A percentile compares a stretch with the other conserved stretches of the same genome.
Evolutionary conservation across 176 grass and related monocot genomes (phyloP).

Genomic region (Tillandsia leiboldiana): DNA sequence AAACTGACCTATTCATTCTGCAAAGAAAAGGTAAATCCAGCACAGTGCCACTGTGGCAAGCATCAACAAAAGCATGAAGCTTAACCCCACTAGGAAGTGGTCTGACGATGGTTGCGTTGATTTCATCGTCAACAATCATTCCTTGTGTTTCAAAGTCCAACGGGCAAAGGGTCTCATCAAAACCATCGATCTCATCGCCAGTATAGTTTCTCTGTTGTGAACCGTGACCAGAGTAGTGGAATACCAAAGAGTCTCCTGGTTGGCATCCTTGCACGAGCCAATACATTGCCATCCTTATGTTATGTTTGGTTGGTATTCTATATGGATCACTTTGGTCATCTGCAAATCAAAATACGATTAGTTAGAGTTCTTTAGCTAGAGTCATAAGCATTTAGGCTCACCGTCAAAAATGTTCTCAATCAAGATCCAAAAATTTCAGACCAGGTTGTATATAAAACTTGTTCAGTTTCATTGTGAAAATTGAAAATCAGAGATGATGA

Average conservation of each 20-base stretch:
- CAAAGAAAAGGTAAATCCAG: slow-evolving; percentile 90
- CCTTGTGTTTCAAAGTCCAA: slow-evolving; percentile 94
- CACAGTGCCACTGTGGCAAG: slow-evolving; percentile 93
- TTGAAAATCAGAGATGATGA: too few species aligned
- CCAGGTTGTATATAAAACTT: too few species aligned
- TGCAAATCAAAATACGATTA: slow-evolving; percentile 30
- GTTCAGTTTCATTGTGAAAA: too few species aligned
- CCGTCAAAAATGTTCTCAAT: background rate
- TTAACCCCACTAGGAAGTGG: slow-evolving; percentile 72
- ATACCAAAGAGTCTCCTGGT: slow-evolving; percentile 88
- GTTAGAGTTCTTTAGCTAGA: background rate
- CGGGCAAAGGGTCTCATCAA: slow-evolving; percentile 85
- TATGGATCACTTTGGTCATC: slow-evolving; percentile 88
- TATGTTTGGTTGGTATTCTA: slow-evolving; percentile 75
- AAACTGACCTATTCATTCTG: slow-evolving; percentile 65
- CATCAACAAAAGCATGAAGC: slow-evolving; percentile 94
- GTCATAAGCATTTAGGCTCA: background rate
- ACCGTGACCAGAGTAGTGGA: slow-evolving; percentile 96
- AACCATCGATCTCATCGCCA: slow-evolving; percentile 79
- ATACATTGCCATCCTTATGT: slow-evolving; percentile 91
- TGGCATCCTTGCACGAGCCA: slow-evolving; percentile 95
- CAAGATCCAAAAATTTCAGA: too few species aligned
- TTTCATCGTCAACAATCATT: slow-evolving; percentile 97
- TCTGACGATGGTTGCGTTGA: slow-evolving; percentile 67
- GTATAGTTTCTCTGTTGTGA: slow-evolving; percentile 78